Conservation (phyloP, 2,329 filamentous ascomycete genomes). For the Xenosphaeropsis pyriputrescens region DNA sequence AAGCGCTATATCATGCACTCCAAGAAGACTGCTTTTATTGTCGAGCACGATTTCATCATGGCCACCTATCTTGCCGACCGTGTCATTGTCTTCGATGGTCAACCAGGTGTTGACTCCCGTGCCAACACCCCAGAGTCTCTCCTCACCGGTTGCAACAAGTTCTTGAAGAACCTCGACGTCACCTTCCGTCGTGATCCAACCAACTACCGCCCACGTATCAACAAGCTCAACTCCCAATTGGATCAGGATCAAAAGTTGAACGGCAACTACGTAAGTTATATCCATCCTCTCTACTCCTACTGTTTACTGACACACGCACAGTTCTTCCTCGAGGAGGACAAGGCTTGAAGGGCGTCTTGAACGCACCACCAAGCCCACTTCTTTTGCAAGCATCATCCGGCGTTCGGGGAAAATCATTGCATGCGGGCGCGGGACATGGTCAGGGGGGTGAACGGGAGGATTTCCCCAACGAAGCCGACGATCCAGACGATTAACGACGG, state of each 20-base stretch:
- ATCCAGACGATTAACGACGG: constrained; percentile 45
- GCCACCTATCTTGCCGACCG: constrained; percentile 65
- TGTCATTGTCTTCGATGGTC: constrained; percentile 95
- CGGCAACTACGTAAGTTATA: constrained; percentile 71
- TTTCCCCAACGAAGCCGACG: constrained; percentile 48
- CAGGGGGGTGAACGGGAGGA: constrained; percentile 30
- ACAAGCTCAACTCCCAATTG: constrained; percentile 89
- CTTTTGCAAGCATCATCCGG: constrained; percentile 15
- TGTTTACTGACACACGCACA: constrained; percentile 19
- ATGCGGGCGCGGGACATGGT: constrained; percentile 10
- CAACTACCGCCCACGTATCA: constrained; percentile 94
- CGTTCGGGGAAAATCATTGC: constrained; percentile 16
- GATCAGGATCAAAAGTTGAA: constrained; percentile 92
- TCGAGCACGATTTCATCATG: constrained; percentile 99
- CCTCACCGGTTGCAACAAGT: constrained; percentile 84
- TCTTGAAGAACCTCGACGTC: constrained; percentile 92
- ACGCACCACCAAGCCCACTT: constrained; percentile 18
- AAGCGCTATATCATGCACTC: constrained; percentile 99
- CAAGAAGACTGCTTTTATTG: constrained; percentile 98
- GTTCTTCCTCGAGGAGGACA: constrained; percentile 90
- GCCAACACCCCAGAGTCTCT: constrained; percentile 87
- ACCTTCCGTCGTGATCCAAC: constrained; percentile 97
- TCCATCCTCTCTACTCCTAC: constrained; percentile 1
- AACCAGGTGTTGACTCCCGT: constrained; percentile 76
- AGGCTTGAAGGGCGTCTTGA: constrained; percentile 45